phyloP scores from a whole-genome alignment of 345 rosid species.

The Litchi chinensis region DNA sequence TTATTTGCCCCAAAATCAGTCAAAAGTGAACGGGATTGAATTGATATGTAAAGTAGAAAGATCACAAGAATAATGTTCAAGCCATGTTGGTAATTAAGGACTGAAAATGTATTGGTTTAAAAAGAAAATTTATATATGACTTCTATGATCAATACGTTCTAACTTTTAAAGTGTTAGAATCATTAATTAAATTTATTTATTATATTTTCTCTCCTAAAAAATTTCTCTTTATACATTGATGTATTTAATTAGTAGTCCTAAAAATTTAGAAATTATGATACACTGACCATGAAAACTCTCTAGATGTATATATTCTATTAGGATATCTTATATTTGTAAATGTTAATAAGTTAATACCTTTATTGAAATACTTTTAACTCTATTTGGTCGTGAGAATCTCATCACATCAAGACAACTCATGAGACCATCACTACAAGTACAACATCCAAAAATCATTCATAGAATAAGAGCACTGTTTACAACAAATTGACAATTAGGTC shows the following conservation, averaged over 20 bases:
- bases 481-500: conserved; percentile 12
- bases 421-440: neutral
- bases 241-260: too few species aligned
- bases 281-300: too few species aligned
- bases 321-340: neutral
- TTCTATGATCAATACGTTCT: too few species aligned
- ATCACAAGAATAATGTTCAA: neutral
- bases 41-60: neutral
- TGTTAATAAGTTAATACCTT: neutral
- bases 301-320: neutral
- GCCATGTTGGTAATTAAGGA: too few species aligned
- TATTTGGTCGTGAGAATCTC: conserved; percentile 5
- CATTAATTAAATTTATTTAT: too few species aligned
- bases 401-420: neutral
- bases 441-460: conserved; percentile 10
- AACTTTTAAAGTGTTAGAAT: too few species aligned
- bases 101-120: too few species aligned
- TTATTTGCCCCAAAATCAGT: neutral
- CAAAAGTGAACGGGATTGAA: neutral
- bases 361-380: neutral
- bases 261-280: too few species aligned
- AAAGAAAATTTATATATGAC: too few species aligned
- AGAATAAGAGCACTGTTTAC: neutral
- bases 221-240: too few species aligned
- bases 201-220: too few species aligned